Evolutionary conservation across 2,329 filamentous ascomycete genomes (phyloP).

Genomic region (Drechslerella stenobrocha): DNA sequence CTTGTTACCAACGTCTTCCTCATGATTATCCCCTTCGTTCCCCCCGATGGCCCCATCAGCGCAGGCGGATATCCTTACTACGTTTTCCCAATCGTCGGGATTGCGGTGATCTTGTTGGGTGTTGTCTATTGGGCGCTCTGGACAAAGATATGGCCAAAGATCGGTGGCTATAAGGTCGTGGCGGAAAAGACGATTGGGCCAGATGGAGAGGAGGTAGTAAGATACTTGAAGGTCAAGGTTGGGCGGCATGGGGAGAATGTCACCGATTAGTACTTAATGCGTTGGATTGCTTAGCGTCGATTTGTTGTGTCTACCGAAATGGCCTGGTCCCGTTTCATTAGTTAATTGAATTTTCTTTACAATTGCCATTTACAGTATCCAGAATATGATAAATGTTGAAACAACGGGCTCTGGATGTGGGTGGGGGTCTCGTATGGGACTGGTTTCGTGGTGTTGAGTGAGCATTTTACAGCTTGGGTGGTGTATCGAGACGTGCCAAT

Average conservation of each 20-base stretch:
- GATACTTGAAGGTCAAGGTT: constrained; percentile 56
- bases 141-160: constrained; percentile 60
- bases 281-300: too few species aligned
- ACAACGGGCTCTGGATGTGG: too few species aligned
- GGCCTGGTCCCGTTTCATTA: too few species aligned
- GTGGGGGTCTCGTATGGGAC: too few species aligned
- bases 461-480: too few species aligned
- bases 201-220: constrained; percentile 56
- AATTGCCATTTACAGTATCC: too few species aligned
- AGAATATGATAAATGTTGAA: too few species aligned
- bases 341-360: too few species aligned
- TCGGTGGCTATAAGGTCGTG: constrained; percentile 61
- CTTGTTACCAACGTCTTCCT: constrained; percentile 62
- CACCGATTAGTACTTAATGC: too few species aligned
- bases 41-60: constrained; percentile 57
- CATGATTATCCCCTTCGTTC: constrained; percentile 62
- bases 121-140: constrained; percentile 62
- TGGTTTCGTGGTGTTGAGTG: too few species aligned
- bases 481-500: not conserved
- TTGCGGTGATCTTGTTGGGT: constrained; percentile 61
- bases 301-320: too few species aligned
- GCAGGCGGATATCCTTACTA: constrained; percentile 63
- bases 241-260: constrained; percentile 13
- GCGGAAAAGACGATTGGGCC: constrained; percentile 58
- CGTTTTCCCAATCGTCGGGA: constrained; percentile 62